These are phyloP conservation scores for Fraxinus cuspidata DNA, from an alignment of 257 asterid species.

Conservation along the genomic window DNA sequence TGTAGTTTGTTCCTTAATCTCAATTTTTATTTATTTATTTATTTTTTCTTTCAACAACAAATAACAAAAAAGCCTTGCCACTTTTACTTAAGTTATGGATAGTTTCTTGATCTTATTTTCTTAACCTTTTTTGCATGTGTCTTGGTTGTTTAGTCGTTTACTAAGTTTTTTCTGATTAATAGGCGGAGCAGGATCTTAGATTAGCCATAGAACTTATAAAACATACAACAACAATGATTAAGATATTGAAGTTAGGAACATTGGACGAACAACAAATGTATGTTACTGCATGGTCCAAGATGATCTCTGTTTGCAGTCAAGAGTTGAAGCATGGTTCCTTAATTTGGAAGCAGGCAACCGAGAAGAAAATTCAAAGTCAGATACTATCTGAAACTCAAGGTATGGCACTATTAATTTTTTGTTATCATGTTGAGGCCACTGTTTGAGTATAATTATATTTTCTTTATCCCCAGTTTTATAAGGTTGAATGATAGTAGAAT, in stretches of 20 bases:
- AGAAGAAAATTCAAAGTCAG: constrained; percentile 46
- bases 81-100: constrained; percentile 14
- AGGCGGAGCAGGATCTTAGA: constrained; percentile 66
- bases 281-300: constrained; percentile 61
- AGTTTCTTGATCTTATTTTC: constrained; percentile 23
- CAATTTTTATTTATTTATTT: no score
- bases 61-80: constrained; percentile 9
- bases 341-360: constrained; percentile 62
- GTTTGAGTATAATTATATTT: constrained; percentile 10
- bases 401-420: constrained; percentile 29
- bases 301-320: constrained; percentile 58
- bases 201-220: constrained; percentile 60
- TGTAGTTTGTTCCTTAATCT: constrained; percentile 30
- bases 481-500: constrained; percentile 5
- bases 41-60: not conserved
- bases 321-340: constrained; percentile 73
- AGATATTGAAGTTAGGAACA: constrained; percentile 60
- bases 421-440: constrained; percentile 17
- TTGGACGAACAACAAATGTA: constrained; percentile 53
- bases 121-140: constrained; percentile 11
- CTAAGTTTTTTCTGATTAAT: constrained; percentile 33
- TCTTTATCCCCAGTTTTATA: not conserved
- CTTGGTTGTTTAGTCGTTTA: constrained; percentile 12
- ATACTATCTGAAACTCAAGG: constrained; percentile 67
- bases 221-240: constrained; percentile 62